Conservation (phyloP, 129 eudicot genomes). For the Flaveria linearis region DNA sequence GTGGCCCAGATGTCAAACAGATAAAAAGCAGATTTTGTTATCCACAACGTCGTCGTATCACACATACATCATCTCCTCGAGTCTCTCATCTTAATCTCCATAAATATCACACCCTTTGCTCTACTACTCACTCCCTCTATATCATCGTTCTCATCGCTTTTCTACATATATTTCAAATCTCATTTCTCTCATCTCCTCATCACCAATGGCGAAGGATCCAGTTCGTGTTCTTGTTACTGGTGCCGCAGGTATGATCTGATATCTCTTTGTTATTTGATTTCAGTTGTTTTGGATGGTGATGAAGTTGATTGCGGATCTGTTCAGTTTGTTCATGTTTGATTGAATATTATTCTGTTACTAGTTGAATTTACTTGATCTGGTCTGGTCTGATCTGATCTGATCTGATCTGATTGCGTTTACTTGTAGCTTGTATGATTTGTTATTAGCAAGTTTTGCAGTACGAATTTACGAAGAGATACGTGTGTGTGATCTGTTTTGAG, state of each 20-base stretch:
- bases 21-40: slow-evolving; percentile 14
- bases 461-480: background rate
- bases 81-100: slow-evolving; percentile 25
- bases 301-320: slow-evolving; percentile 22
- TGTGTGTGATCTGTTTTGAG: slow-evolving; percentile 16
- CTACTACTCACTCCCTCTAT: background rate
- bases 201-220: slow-evolving; percentile 72
- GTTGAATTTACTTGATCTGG: background rate
- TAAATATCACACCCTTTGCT: slow-evolving; percentile 24
- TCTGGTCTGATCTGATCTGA: background rate
- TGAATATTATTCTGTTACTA: background rate
- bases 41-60: slow-evolving; percentile 29
- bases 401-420: background rate
- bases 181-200: slow-evolving; percentile 31
- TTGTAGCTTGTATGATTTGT: slow-evolving; percentile 1
- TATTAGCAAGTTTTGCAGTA: background rate
- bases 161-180: background rate
- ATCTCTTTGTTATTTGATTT: background rate
- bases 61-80: slow-evolving; percentile 1
- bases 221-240: slow-evolving; percentile 93
- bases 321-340: background rate
- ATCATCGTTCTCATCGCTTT: slow-evolving; percentile 33
- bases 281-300: background rate
- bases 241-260: slow-evolving; percentile 63
- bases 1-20: slow-evolving; percentile 32